Base-by-base conservation (phyloP, 1,284 basidiomycete genomes). In the Sporisorium scitamineum region DNA sequence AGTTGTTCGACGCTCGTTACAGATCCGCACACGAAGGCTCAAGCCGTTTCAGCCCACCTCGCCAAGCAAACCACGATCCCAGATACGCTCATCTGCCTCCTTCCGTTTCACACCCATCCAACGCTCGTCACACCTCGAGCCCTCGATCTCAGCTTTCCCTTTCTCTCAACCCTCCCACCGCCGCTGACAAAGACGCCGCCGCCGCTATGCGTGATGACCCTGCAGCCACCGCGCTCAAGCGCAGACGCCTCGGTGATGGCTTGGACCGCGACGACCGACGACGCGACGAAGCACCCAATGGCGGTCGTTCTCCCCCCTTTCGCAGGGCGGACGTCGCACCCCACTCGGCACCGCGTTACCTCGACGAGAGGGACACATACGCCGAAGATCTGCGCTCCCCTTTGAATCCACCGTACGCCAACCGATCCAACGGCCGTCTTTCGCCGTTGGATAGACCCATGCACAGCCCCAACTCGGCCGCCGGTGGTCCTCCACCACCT, bases 361-460 rank as follows among this genome's bases (percentile, higher is more conserved):
- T 64, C 34, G 73, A 76, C 41, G 73, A 76, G 50, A 60, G 73
- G 8, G 65, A 69, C 26, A 61, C 58, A 1, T 70, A 70, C 37
- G 45, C 57, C 31, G 73, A 76, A 18, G 73, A 70, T 45, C 39
- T 56, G 18, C 73, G 73, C 26, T 76, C 73, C 9, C 68, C 73
- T 14, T 18, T 54, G 14, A 64, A 71, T 34, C 50, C 64, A 6
- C 64, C 64, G n/a, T 64, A 61, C 24, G 29, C 64, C 27, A 67
- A 52, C 39, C 32, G 73, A 37, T 20, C 73, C 47, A 76, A 71
- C 53, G 68, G 64, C 9, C 61, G 61, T 26, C 18, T 61, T 13
- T 76, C 73, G 26, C 73, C 73, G 9, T 26, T 60, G 20, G 68
- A 71, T 7, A 56, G 73, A n/a, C 54, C 64, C 34, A 51, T 34